Conservation (phyloP, 2,329 filamentous ascomycete species). For the Lecanicillium sp. region DNA sequence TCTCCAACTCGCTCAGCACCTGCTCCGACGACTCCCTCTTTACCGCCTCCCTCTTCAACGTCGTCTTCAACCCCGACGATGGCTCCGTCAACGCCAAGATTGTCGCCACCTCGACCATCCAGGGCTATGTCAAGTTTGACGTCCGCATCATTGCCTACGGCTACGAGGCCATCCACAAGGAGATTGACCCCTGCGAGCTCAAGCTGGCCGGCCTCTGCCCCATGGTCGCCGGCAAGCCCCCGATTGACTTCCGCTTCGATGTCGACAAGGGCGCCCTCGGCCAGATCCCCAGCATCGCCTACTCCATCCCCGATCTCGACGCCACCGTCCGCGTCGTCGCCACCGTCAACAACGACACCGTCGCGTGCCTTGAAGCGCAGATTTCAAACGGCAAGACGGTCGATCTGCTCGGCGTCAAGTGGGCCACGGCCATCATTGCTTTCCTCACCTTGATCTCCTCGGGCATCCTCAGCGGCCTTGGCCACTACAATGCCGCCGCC, state of each 20-base stretch:
- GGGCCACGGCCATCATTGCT: constrained; percentile 82
- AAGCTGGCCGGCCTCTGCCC: constrained; percentile 65
- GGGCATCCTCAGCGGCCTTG: constrained; percentile 80
- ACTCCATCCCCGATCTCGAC: constrained; percentile 85
- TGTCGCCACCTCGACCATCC: constrained; percentile 66
- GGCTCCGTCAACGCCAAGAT: constrained; percentile 62
- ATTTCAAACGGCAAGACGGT: constrained; percentile 92
- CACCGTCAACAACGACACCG: constrained; percentile 57
- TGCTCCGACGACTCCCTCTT: constrained; percentile 76
- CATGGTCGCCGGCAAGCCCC: constrained; percentile 78
- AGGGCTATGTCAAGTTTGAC: constrained; percentile 68
- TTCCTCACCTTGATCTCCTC: constrained; percentile 77
- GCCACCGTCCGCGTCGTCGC: constrained; percentile 77
- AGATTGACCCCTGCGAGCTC: constrained; percentile 73
- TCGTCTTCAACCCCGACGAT: constrained; percentile 65
- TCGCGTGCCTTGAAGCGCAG: constrained; percentile 81
- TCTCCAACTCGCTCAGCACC: constrained; percentile 69
- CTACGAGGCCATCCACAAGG: constrained; percentile 55
- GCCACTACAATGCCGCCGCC: constrained; percentile 88
- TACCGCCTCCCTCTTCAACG: constrained; percentile 75
- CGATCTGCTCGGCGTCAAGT: constrained; percentile 79
- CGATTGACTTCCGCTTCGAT: constrained; percentile 61
- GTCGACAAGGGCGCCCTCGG: constrained; percentile 47
- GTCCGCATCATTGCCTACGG: constrained; percentile 71
- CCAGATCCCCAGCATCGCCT: constrained; percentile 74